Evolutionary conservation across 768 basidiomycete species (phyloP).

Genomic region (Mycena galopus): DNA sequence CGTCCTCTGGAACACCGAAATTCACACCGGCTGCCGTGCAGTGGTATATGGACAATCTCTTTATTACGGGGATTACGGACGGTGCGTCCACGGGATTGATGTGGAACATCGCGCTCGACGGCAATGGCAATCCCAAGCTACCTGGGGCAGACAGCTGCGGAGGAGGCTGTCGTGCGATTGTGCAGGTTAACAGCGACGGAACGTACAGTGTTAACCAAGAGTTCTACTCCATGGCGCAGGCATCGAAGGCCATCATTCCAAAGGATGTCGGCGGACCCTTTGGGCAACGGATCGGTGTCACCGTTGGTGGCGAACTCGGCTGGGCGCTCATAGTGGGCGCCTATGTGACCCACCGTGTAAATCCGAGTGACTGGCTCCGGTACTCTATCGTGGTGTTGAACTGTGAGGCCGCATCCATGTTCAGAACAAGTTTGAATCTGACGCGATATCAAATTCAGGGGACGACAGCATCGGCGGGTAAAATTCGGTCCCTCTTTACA

Average conservation of each 20-base stretch:
- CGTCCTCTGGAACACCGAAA: no score
- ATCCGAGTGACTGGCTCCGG: conserved; percentile 67
- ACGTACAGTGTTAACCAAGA: conserved; percentile 80
- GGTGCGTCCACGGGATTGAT: conserved; percentile 66
- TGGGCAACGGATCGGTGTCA: conserved; percentile 75
- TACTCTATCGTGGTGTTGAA: conserved; percentile 84
- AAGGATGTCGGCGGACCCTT: conserved; percentile 76
- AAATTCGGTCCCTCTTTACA: conserved; percentile 66
- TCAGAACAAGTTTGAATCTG: neutral
- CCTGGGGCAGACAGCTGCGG: conserved; percentile 76
- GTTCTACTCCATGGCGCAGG: conserved; percentile 83
- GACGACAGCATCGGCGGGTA: conserved; percentile 64
- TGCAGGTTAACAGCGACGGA: conserved; percentile 74
- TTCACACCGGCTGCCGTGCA: conserved; percentile 40
- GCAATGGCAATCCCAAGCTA: conserved; percentile 73
- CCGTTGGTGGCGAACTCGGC: conserved; percentile 65
- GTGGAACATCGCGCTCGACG: conserved; percentile 83
- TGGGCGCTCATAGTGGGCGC: conserved; percentile 76
- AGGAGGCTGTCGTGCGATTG: conserved; percentile 73
- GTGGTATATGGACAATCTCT: conserved; percentile 77
- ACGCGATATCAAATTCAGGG: conserved; percentile 48
- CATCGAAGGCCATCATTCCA: conserved; percentile 79
- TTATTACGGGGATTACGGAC: conserved; percentile 57
- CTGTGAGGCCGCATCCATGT: conserved; percentile 52
- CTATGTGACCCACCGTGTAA: conserved; percentile 70